Conservation (phyloP, 1,284 basidiomycete species). For the Austroboletus sp. region DNA sequence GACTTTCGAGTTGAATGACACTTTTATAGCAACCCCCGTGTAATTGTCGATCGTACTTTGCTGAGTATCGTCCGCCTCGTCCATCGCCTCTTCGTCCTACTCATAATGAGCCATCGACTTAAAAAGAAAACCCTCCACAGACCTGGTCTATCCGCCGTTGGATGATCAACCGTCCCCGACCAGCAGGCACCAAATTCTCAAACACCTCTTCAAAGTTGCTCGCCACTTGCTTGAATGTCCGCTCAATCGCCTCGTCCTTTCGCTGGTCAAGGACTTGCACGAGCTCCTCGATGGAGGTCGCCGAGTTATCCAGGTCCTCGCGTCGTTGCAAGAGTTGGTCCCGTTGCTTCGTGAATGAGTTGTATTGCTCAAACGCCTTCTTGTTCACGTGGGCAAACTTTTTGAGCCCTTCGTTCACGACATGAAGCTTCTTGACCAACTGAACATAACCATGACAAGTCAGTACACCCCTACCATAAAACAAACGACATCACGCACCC, state of each 20-base stretch:
- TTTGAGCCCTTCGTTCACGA: constrained; percentile 86
- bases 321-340: constrained; percentile 84
- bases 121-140: constrained; percentile 18
- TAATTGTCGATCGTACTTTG: constrained; percentile 86
- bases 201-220: constrained; percentile 97
- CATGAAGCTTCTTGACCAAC: constrained; percentile 87
- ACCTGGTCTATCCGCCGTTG: constrained; percentile 84
- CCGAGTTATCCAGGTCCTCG: constrained; percentile 86
- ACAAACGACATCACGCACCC: constrained; percentile 44
- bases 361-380: constrained; percentile 98
- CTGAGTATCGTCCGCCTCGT: constrained; percentile 62
- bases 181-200: constrained; percentile 92
- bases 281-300: constrained; percentile 86
- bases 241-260: constrained; percentile 97
- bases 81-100: constrained; percentile 64
- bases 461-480: not conserved
- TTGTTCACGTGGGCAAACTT: constrained; percentile 99
- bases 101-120: not conserved
- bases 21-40: constrained; percentile 93
- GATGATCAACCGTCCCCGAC: constrained; percentile 85
- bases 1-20: constrained; percentile 93
- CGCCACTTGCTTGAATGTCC: constrained; percentile 96
- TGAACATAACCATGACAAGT: constrained; percentile 30
- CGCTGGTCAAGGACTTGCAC: constrained; percentile 91
- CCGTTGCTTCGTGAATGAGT: constrained; percentile 94